Conservation (phyloP, 345 rosid species). For the Salix viminalis region DNA sequence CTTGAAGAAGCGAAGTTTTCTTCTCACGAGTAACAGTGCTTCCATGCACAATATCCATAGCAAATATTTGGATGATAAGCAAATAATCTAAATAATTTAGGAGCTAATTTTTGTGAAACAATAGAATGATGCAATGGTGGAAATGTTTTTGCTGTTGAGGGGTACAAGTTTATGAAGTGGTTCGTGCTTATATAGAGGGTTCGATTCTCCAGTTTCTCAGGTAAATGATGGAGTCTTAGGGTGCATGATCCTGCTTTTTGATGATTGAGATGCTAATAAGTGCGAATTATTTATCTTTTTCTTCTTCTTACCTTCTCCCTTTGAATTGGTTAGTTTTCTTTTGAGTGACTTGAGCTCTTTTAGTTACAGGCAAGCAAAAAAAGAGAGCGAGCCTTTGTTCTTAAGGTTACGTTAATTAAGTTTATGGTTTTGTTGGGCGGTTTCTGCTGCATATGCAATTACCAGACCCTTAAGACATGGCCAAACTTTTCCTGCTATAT, state of each 20-base stretch:
- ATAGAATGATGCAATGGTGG: neutral
- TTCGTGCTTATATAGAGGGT: neutral
- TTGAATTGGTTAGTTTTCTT: slow-evolving; percentile 26
- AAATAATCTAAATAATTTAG: neutral
- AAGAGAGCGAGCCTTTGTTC: slow-evolving; percentile 22
- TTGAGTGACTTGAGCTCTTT: slow-evolving; percentile 27
- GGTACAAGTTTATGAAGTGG: neutral
- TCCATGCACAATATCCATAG: slow-evolving; percentile 29
- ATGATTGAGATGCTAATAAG: neutral
- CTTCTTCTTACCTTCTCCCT: neutral
- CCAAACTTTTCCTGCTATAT: neutral
- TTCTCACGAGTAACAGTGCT: neutral
- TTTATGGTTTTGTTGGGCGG: slow-evolving; percentile 27
- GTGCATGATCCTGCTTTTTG: slow-evolving; percentile 25
- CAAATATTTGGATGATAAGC: neutral
- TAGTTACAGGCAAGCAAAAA: slow-evolving; percentile 9
- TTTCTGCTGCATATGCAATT: slow-evolving; percentile 47
- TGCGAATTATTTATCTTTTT: neutral
- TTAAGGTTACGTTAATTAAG: slow-evolving; percentile 43
- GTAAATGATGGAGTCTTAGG: slow-evolving; percentile 20
- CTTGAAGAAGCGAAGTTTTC: slow-evolving; percentile 33
- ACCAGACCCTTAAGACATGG: slow-evolving; percentile 35
- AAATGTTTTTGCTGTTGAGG: neutral
- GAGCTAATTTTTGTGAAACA: neutral
- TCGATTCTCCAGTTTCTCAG: slow-evolving; percentile 15